Evolutionary conservation across 768 basidiomycete genomes (phyloP).

Genomic region (Tricholoma saponaceum): DNA sequence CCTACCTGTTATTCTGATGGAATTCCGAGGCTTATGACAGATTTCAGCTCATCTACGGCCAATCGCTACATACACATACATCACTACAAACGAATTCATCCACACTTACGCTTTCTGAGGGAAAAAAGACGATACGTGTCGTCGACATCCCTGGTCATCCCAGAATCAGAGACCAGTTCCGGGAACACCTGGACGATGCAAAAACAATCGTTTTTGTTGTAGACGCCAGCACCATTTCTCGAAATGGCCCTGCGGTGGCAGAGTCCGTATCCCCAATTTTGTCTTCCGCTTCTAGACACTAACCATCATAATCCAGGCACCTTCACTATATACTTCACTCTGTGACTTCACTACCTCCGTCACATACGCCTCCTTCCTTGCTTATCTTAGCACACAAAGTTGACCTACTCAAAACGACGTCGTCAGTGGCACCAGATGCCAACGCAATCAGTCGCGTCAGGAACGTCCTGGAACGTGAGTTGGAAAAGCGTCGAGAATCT

Average conservation of each 20-base stretch:
- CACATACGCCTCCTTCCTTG: slow-evolving; percentile 55
- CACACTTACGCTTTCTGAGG: slow-evolving; percentile 36
- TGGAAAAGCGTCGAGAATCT: slow-evolving; percentile 69
- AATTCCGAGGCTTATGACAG: not conserved
- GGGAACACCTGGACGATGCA: slow-evolving; percentile 57
- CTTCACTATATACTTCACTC: slow-evolving; percentile 69
- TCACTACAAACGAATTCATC: slow-evolving; percentile 74
- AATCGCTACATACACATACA: slow-evolving; percentile 64
- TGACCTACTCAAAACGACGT: slow-evolving; percentile 58
- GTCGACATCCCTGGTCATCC: slow-evolving; percentile 87
- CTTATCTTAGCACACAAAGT: slow-evolving; percentile 74
- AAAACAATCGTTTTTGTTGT: slow-evolving; percentile 75
- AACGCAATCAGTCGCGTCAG: slow-evolving; percentile 69
- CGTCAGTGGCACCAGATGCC: slow-evolving; percentile 30
- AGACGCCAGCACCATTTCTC: slow-evolving; percentile 72
- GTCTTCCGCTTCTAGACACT: not conserved
- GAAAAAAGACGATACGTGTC: slow-evolving; percentile 45
- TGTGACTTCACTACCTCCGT: slow-evolving; percentile 69
- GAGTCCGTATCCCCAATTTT: slow-evolving; percentile 51
- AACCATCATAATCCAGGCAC: slow-evolving; percentile 42
- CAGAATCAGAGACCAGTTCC: slow-evolving; percentile 70
- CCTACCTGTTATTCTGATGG: not conserved
- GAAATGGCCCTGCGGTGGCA: slow-evolving; percentile 70
- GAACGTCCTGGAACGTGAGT: slow-evolving; percentile 77
- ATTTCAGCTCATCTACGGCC: slow-evolving; percentile 58